Conservation (phyloP, 805 yeast genomes). For the Candida cerambycidarum region DNA sequence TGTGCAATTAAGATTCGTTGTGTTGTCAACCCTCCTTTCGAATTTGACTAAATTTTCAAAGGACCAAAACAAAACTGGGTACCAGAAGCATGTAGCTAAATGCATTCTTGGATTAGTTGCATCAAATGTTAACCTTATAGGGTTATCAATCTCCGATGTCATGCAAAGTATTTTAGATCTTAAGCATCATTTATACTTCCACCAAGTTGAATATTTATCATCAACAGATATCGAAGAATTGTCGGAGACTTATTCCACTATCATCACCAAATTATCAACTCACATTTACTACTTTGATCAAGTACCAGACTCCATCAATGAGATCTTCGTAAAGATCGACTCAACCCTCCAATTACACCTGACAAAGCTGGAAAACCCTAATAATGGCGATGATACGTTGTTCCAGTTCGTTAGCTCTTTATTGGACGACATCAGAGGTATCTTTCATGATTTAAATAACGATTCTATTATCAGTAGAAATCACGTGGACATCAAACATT, state of each 20-base stretch:
- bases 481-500: slow-evolving; percentile 42
- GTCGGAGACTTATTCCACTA: slow-evolving; percentile 47
- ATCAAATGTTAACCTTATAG: slow-evolving; percentile 80
- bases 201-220: slow-evolving; percentile 21
- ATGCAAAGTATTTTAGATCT: slow-evolving; percentile 56
- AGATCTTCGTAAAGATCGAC: slow-evolving; percentile 51
- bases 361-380: slow-evolving; percentile 9
- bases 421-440: slow-evolving; percentile 30
- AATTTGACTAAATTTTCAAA: slow-evolving; percentile 25
- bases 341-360: slow-evolving; percentile 21
- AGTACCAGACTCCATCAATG: slow-evolving; percentile 75
- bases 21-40: slow-evolving; percentile 47
- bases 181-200: slow-evolving; percentile 40
- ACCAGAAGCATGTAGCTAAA: slow-evolving; percentile 43
- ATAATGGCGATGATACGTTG: slow-evolving; percentile 12
- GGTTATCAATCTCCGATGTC: slow-evolving; percentile 80
- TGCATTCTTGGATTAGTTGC: slow-evolving; percentile 61
- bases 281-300: slow-evolving; percentile 89
- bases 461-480: slow-evolving; percentile 42
- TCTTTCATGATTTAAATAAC: slow-evolving; percentile 27
- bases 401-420: slow-evolving; percentile 26
- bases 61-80: slow-evolving; percentile 14
- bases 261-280: slow-evolving; percentile 68
- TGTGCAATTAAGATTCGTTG: slow-evolving; percentile 69
- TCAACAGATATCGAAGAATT: slow-evolving; percentile 27